Evolutionary conservation across 2,329 filamentous ascomycete species (phyloP), one percentile per base, ranked within the genome.

Genomic region (Arthrobotrys pseudoclavata): DNA sequence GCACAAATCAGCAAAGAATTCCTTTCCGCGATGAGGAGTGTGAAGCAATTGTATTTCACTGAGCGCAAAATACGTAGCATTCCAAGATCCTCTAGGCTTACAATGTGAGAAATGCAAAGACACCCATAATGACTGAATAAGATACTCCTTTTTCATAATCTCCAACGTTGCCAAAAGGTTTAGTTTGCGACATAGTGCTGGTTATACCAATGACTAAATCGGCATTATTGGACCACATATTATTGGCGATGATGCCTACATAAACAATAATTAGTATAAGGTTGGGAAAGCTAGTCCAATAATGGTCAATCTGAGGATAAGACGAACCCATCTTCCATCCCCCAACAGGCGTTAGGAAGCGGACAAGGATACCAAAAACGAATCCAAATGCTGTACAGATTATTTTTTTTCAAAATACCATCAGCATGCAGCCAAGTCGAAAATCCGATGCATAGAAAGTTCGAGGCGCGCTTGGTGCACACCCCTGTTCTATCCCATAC

Each of bases 61-160:
- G 55, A 64, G 40, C 29, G 70, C 61, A 50, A 50, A 61, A 63
- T 31, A 47, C 57, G 52, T 57, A 67, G 53, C 74, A 71, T 77
- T 77, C 64, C 74, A 71, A 55, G 53, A 55, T 29, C 37, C 34
- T 24, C 47, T 77, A 76, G 72, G 72, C 80, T 67, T 80, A 82
- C 81, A 82, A 72, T 62, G 69, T 79, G 34, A 81, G 66, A 74
- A 79, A 69, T 76, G 81, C 80, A 68, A 81, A 79, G 7, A 80
- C 79, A 60, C 79, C 79, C 72, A 82, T 80, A 45, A 81, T 81
- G 15, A 80, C 80, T 3, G 80, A 70, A 76, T 82, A 82, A 2
- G 81, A 80, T 20, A 79, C 79, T 60, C 81, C 81, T 62, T 79
- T 79, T 9, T 70, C 78, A 70, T 72, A 72, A 50, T 79, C 75